Base-by-base conservation (phyloP, 768 basidiomycete genomes). In the Crucibulum laeve region DNA sequence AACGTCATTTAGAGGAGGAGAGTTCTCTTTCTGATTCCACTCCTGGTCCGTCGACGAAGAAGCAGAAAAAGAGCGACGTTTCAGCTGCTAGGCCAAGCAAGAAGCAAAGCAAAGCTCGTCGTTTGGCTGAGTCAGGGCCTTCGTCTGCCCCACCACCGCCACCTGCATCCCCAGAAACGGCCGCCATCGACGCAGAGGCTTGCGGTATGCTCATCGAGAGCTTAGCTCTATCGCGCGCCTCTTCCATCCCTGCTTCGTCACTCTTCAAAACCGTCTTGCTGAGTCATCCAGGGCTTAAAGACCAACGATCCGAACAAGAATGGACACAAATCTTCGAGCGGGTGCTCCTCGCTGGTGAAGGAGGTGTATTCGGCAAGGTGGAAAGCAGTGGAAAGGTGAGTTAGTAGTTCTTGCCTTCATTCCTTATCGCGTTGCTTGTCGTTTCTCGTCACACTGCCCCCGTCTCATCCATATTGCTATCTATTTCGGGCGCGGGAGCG, bases 341-440 rank as follows among this genome's bases (percentile, higher is more conserved):
- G 1, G 75, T 82, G 25, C 60, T 88, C 48, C 65, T 73, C 43
- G 51, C 53, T 36, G 72, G 71, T 3, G 67, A 67, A 38, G 71
- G 69, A 46, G 83, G 82, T 3, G 76, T 88, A 45, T 88, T 88
- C 55, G 84, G 80, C 21, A 82, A 82, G 55, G 83, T 87, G 25
- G 80, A 84, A 50, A 77, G 79, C 47, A 80, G 74, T 52, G 75
- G 74, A 40, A 78, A 76, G 66, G 80, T 79, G 40, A 19, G 72
- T 64, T 17, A 17, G 22, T 19, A 36, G n/a, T n/a, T n/a, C n/a
- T n/a, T n/a, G n/a, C n/a, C n/a, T n/a, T n/a, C n/a, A n/a, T n/a
- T n/a, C n/a, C n/a, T n/a, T n/a, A n/a, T n/a, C n/a, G n/a, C n/a
- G n/a, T n/a, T n/a, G n/a, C n/a, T n/a, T n/a, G n/a, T n/a, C 4